A percentile compares a stretch with the other conserved stretches of the same genome.
Conservation (phyloP, 352 stramenopile species). For the Pythium phragmitis region DNA sequence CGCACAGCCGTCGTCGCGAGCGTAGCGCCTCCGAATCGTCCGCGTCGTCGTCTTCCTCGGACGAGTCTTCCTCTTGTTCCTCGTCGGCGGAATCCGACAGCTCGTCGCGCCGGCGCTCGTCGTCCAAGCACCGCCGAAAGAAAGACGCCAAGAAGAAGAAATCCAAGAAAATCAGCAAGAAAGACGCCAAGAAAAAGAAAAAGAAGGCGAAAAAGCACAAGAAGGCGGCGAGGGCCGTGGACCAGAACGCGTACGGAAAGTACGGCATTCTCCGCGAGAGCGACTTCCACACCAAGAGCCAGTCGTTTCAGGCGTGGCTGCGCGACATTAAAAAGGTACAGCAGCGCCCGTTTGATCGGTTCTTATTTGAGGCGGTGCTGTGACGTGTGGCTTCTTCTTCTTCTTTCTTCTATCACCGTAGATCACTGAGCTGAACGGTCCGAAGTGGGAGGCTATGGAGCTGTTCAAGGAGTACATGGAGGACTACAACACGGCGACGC, state of each 20-base stretch:
- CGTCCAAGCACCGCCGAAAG: conserved; percentile 23
- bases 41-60: conserved; percentile 36
- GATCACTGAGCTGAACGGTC: conserved; percentile 80
- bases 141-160: conserved; percentile 35
- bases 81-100: conserved; percentile 30
- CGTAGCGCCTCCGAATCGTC: conserved; percentile 41
- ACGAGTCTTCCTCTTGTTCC: not conserved
- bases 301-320: conserved; percentile 95
- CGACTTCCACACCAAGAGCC: conserved; percentile 90
- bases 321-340: conserved; percentile 90
- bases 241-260: conserved; percentile 94
- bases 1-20: conserved; percentile 19
- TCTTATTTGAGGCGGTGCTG: too few relatives aligned
- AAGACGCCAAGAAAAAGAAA: conserved; percentile 26
- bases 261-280: conserved; percentile 94
- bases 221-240: conserved; percentile 43
- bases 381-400: too few relatives aligned
- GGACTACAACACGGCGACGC: conserved; percentile 97
- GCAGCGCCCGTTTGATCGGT: not conserved
- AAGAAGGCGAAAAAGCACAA: conserved; percentile 23
- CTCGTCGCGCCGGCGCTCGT: conserved; percentile 21
- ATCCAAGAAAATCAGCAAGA: conserved; percentile 28
- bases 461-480: conserved; percentile 94
- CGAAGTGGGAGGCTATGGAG: conserved; percentile 89
- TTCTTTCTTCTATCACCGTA: conserved; percentile 5